Evolutionary conservation across 495 filamentous ascomycete species (phyloP), one percentile per base, ranked within the genome.

Genomic region (Lasiosphaeria ovina): DNA sequence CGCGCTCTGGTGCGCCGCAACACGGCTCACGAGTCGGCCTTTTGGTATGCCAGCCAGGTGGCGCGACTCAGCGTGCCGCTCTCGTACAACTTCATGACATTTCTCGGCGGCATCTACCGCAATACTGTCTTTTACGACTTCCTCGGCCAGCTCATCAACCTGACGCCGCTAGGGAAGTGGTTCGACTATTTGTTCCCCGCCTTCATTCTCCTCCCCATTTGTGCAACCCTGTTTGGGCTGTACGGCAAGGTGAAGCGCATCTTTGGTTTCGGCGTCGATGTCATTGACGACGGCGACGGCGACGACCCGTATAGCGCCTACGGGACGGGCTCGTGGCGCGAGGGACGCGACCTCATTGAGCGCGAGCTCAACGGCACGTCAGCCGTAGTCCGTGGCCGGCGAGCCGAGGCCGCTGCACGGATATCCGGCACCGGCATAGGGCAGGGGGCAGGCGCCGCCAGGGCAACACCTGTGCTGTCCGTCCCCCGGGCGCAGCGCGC

Each of bases 51-150:
- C 9, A 85, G 87, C 35, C 90, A 96, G 63, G 89, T 97, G 34
- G 93, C 94, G 8, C 87, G 89, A 54, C 82, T 98, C 35, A 95
- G 90, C 36, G 92, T 97, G 4, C 94, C 94, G 3, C 81, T 98
- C 16, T 86, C 90, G 17, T 97, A 95, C 81, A 97, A 98, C 72
- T 97, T 98, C 68, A 82, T 96, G 70, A 96, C 92, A 3, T 92
- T 97, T 65, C 71, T 97, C 17, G 86, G 88, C 6, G 81, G 76
- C 31, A 75, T 93, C 38, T 91, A 89, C 66, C 69, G 79, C 45
- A 71, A 80, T 42, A 97, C 92, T 8, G 84, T 88, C 0, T 98
- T 97, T 74, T 94, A 95, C 69, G 71, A 83, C 36, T 96, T 98
- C 67, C 80, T 98, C 3, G 94, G 94, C 24, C 72, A 83, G 61